Evolutionary conservation across 2,329 filamentous ascomycete species (phyloP).

Genomic region (Fusarium temperatum): DNA sequence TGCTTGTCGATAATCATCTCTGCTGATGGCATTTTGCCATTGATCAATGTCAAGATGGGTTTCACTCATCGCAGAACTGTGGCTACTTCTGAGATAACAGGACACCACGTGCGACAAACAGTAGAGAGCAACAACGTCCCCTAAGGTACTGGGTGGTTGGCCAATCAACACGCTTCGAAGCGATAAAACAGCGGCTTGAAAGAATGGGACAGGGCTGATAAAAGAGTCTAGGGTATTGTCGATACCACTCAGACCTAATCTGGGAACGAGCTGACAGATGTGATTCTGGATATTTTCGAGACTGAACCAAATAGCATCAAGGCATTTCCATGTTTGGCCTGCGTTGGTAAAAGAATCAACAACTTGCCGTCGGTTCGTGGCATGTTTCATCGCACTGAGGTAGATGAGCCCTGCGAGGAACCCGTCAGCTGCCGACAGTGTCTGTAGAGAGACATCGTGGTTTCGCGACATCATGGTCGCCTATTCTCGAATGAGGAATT

Average conservation of each 20-base stretch:
- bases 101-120: no score
- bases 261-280: rapidly evolving
- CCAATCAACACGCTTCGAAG: not conserved
- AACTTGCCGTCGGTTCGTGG: no score
- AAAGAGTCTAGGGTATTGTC: not conserved
- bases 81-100: no score
- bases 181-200: not conserved
- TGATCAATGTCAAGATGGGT: no score
- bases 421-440: not conserved
- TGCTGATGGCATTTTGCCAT: no score
- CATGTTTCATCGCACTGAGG: not conserved
- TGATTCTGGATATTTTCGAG: not conserved
- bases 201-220: not conserved
- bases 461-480: no score
- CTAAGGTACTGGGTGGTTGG: not conserved
- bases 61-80: no score
- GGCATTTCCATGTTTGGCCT: not conserved
- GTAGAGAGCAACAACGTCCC: not conserved
- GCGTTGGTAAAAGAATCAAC: rapidly evolving
- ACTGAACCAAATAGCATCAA: rapidly evolving
- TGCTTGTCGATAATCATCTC: no score
- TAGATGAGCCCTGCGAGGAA: not conserved
- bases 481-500: not conserved
- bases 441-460: no score
- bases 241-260: rapidly evolving